Conservation (phyloP, 1,139 yeast genomes). For the Ogataea hybrid region DNA sequence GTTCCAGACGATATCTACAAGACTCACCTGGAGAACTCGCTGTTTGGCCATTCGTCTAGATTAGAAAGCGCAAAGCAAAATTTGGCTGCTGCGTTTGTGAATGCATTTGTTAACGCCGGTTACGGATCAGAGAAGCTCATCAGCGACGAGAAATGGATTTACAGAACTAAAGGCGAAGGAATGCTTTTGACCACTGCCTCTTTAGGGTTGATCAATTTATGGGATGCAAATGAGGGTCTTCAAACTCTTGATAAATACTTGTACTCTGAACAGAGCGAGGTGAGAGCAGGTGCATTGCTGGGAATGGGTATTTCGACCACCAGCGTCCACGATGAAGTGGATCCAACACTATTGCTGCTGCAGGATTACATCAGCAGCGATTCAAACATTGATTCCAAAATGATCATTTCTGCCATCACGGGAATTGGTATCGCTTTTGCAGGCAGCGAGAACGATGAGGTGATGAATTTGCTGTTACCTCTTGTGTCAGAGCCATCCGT, state of each 20-base stretch:
- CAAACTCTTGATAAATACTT: constrained; percentile 87
- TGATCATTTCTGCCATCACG: constrained; percentile 78
- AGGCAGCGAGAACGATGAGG: constrained; percentile 87
- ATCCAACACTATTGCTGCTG: constrained; percentile 82
- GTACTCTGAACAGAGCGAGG: constrained; percentile 80
- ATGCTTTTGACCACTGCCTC: constrained; percentile 95
- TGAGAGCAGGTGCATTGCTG: constrained; percentile 93
- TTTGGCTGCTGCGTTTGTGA: constrained; percentile 92
- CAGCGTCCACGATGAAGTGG: constrained; percentile 95
- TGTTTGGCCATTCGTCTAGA: constrained; percentile 55
- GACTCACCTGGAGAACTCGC: constrained; percentile 67
- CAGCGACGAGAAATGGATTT: constrained; percentile 76
- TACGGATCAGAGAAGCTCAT: constrained; percentile 83
- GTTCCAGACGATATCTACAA: constrained; percentile 95
- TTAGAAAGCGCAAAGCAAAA: constrained; percentile 94
- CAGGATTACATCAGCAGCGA: constrained; percentile 66
- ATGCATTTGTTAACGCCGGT: constrained; percentile 88
- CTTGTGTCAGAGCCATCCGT: constrained; percentile 76
- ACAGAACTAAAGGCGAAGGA: constrained; percentile 88
- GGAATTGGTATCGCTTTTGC: constrained; percentile 96
- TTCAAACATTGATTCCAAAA: constrained; percentile 41
- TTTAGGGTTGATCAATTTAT: constrained; percentile 83
- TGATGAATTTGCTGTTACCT: constrained; percentile 76
- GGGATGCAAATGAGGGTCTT: constrained; percentile 90
- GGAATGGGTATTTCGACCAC: constrained; percentile 96